Evolutionary conservation across 768 basidiomycete genomes (phyloP).

Genomic region (Tylopilus plumbeoviolaceoides): DNA sequence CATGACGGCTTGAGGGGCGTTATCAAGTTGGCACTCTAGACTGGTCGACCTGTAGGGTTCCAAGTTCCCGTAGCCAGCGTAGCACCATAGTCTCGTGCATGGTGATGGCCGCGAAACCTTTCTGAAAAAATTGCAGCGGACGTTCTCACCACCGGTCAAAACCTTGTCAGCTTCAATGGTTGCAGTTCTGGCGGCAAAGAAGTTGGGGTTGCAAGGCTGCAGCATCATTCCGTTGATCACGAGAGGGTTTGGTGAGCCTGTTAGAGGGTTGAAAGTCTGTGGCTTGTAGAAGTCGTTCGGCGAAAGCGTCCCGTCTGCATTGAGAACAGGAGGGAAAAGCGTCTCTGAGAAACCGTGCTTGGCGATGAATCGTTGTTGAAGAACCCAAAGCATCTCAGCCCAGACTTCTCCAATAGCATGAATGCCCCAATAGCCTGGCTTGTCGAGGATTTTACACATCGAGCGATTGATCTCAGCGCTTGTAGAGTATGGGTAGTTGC

Average conservation of each 20-base stretch:
- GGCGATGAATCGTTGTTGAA: slow-evolving; percentile 66
- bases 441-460: slow-evolving; percentile 92
- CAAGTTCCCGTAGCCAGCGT: too few species aligned
- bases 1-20: too few species aligned
- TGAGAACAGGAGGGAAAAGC: slow-evolving; percentile 76
- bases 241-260: slow-evolving; percentile 76
- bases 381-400: slow-evolving; percentile 87
- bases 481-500: slow-evolving; percentile 87
- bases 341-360: slow-evolving; percentile 78
- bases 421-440: slow-evolving; percentile 91
- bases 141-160: slow-evolving; percentile 91
- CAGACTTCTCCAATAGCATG: slow-evolving; percentile 93
- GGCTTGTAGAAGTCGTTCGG: slow-evolving; percentile 66
- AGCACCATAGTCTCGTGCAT: too few species aligned
- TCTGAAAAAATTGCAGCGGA: slow-evolving; percentile 70
- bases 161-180: slow-evolving; percentile 89
- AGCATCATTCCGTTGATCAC: slow-evolving; percentile 93
- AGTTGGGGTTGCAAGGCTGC: slow-evolving; percentile 85
- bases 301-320: slow-evolving; percentile 60
- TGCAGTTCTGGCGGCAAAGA: slow-evolving; percentile 87
- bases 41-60: too few species aligned
- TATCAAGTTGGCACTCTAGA: too few species aligned
- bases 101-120: slow-evolving; percentile 57
- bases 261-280: too few species aligned
- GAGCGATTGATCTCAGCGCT: slow-evolving; percentile 78